Evolutionary conservation across 306 rosid species (phyloP), one percentile per base, ranked within the genome.

Genomic region (Elaeagnus macrophylla): DNA sequence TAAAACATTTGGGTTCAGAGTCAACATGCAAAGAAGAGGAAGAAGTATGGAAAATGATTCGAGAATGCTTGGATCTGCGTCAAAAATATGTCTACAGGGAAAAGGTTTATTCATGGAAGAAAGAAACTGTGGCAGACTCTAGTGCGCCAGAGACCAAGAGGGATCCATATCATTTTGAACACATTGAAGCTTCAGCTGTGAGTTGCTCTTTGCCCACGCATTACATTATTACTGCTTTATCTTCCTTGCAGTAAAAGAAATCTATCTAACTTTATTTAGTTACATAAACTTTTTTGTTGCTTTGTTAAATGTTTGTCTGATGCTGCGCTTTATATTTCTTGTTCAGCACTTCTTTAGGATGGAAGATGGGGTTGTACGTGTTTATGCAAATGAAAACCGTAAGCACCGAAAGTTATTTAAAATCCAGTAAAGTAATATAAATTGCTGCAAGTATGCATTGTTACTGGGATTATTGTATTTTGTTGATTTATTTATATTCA

Each of bases 311-410:
- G 53, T 51, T 42, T 67, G 12, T 61, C 56, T 57, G 61, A 51
- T 53, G 37, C n/a, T 16, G 18, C 32, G 18, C 10, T 59, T 60
- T 67, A 57, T 14, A 48, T 51, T 48, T 64, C 64, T 56, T 62
- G 39, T 58, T 56, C 88, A 86, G 95, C 91, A 86, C 55, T 65
- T 62, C 60, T 76, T 80, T 59, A 73, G 67, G 79, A 83, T 83
- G 85, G 91, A 77, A 78, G 85, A 76, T 32, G 95, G 95, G 54
- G 91, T 83, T 5, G 32, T 74, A 10, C 91, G 20, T 67, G 88
- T 86, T 56, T 83, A 64, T 78, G 81, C 85, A 25, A 83, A 69
- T 53, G 69, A 75, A 80, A 69, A 75, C 78, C 91, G 95, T 83
- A 73, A 62, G 77, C 62, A 16, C 49, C 15, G 9, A 43, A 32